Base-by-base conservation (phyloP, 352 stramenopile species). In the Phytophthora aleatoria region DNA sequence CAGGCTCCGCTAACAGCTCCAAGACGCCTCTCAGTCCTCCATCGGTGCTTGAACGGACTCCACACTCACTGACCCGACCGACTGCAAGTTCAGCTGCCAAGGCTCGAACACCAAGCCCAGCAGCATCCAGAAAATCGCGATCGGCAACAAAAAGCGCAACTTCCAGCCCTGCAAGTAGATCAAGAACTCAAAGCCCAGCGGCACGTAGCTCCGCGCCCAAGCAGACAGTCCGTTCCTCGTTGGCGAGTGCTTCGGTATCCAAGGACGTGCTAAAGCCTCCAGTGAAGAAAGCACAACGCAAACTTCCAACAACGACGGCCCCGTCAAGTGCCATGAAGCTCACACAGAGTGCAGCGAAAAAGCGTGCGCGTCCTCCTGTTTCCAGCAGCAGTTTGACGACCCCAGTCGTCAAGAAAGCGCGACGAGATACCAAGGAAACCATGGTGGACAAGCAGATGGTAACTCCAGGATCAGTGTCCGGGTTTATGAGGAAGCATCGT, bases 1-100 rank as follows among this genome's bases (percentile, higher is more conserved):
- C 50, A 44, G 51, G n/a, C 11, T 70, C 64, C 9, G 20, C 38
- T 39, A 57, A 31, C 48, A 67, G 41, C 42, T 12, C 50, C 3
- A 73, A 61, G 55, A 73, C 55, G 7, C 60, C 51, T 12, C 28
- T 26, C 42, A 59, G 51, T 30, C 64, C 55, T 15, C 54, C 64
- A 26, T 58, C 58, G 7, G 15, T 67, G 36, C 42, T 57, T n/a
- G 54, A 62, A 50, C 38, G 42, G 12, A 63, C 52, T 15, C 30
- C 53, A 42, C 55, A 52, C 8, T 73, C 64, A 7, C 1, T 73
- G n/a, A 71, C 58, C 26, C 58, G 54, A 16, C 20, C 69, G 6
- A 76, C 69, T n/a, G 69, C 61, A 49, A 76, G 64, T 36, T 76
- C 69, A 10, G 58, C 60, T 53, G 69, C 64, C 11, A 77, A 77